These are phyloP conservation scores for Cryptosporidium bovis DNA, from an alignment of 169 alveolate species.

Conservation along the genomic window DNA sequence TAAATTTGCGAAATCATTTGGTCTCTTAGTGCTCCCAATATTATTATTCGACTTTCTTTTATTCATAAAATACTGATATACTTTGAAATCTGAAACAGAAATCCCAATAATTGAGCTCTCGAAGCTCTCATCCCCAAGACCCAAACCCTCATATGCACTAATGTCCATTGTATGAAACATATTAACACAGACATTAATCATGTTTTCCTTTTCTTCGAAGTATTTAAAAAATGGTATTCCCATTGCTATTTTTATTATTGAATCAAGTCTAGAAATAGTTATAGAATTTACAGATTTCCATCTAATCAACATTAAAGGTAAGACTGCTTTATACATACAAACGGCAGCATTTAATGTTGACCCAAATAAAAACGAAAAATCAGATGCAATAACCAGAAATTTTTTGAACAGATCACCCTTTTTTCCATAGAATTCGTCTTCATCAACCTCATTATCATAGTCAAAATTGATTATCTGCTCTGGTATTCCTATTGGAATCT, in stretches of 20 bases:
- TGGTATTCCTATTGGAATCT: constrained; percentile 40
- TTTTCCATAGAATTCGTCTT: neutral
- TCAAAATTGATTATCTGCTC: constrained; percentile 47
- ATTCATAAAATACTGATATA: constrained; percentile 16
- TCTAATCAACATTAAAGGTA: constrained; percentile 56
- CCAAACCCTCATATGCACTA: constrained; percentile 21
- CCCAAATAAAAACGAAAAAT: constrained; percentile 56
- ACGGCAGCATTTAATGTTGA: constrained; percentile 51
- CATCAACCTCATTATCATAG: constrained; percentile 3
- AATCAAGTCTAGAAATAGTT: constrained; percentile 32
- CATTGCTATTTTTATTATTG: constrained; percentile 35
- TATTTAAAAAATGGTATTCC: constrained; percentile 60
- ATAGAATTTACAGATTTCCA: constrained; percentile 51
- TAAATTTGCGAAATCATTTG: constrained; percentile 43
- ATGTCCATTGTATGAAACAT: constrained; percentile 21
- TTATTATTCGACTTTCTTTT: neutral
- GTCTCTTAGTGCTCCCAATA: neutral
- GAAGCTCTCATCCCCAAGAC: constrained; percentile 6
- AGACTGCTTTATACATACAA: constrained; percentile 60
- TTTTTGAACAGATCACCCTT: constrained; percentile 30
- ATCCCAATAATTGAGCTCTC: constrained; percentile 40
- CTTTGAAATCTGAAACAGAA: constrained; percentile 28
- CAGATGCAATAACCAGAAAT: constrained; percentile 47
- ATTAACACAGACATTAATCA: constrained; percentile 34
- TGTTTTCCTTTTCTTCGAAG: constrained; percentile 48